Conservation (phyloP, 176 grass and related monocot genomes). For the Oryza punctata region DNA sequence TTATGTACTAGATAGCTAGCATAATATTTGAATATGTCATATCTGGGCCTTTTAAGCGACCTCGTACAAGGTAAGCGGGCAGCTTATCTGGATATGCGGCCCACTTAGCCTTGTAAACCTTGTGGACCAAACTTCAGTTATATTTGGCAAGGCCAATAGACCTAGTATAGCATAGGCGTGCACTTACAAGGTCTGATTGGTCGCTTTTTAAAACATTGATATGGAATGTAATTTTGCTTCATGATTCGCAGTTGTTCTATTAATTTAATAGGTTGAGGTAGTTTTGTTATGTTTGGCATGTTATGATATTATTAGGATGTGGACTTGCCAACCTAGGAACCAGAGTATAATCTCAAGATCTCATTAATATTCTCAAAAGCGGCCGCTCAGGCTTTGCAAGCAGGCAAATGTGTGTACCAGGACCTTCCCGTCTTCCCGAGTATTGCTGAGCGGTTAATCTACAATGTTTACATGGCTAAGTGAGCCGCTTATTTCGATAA, state of each 20-base stretch:
- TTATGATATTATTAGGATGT: neutral
- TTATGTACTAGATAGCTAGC: neutral
- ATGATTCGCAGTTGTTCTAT: neutral
- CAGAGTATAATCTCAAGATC: neutral
- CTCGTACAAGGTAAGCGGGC: neutral
- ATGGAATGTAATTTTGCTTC: neutral
- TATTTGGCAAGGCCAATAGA: neutral
- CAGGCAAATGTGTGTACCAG: neutral
- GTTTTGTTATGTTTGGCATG: neutral
- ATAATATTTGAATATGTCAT: neutral
- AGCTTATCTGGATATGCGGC: neutral
- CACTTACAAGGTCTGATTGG: neutral
- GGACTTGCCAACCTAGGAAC: neutral
- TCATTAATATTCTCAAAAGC: neutral
- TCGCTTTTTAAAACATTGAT: too few relatives aligned
- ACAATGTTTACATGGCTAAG: neutral
- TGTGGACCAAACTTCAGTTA: neutral
- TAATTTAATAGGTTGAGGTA: neutral
- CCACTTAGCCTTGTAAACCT: too few relatives aligned
- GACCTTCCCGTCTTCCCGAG: neutral
- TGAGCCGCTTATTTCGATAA: neutral
- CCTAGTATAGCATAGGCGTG: neutral
- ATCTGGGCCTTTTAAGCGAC: neutral
- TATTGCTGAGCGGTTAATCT: neutral
- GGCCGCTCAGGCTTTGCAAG: neutral